Conservation (phyloP, 345 rosid species). For the Brassica nigra region DNA sequence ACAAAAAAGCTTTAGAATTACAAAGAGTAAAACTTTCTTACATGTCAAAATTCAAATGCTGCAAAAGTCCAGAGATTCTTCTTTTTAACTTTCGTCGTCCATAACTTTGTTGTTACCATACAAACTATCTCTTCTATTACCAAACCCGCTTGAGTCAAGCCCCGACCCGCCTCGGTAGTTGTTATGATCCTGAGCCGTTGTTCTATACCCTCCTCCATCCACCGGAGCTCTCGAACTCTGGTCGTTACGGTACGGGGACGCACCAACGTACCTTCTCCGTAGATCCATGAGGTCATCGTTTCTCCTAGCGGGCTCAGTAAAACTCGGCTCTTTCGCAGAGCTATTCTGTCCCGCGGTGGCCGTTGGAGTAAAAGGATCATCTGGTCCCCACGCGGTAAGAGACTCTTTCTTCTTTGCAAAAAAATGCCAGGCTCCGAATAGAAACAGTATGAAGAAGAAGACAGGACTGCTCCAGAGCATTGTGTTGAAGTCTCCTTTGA, state of each 20-base stretch:
- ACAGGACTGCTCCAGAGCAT: constrained; percentile 91
- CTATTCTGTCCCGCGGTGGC: constrained; percentile 54
- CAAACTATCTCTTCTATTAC: constrained; percentile 69
- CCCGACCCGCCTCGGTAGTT: constrained; percentile 58
- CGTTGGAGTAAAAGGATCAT: constrained; percentile 72
- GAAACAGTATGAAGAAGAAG: constrained; percentile 72
- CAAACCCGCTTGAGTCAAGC: constrained; percentile 62
- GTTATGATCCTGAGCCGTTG: constrained; percentile 54
- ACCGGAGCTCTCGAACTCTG: constrained; percentile 56
- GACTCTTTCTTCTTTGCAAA: constrained; percentile 97
- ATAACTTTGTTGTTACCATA: constrained; percentile 61
- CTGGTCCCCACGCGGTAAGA: constrained; percentile 87
- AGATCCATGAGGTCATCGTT: constrained; percentile 62
- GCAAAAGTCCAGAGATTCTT: constrained; percentile 6
- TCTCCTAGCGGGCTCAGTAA: constrained; percentile 67
- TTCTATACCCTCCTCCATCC: constrained; percentile 63
- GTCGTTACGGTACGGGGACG: constrained; percentile 54
- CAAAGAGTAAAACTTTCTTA: constrained; percentile 24
- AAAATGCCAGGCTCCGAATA: constrained; percentile 93
- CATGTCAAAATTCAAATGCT: constrained; percentile 15
- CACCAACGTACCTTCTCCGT: constrained; percentile 59
- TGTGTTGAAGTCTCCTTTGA: constrained; percentile 65
- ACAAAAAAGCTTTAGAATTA: neutral
- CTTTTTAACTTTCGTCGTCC: constrained; percentile 53
- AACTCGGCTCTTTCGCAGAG: constrained; percentile 51